Evolutionary conservation across 768 basidiomycete genomes (phyloP).

Genomic region (Hemileccinum rubropunctum): DNA sequence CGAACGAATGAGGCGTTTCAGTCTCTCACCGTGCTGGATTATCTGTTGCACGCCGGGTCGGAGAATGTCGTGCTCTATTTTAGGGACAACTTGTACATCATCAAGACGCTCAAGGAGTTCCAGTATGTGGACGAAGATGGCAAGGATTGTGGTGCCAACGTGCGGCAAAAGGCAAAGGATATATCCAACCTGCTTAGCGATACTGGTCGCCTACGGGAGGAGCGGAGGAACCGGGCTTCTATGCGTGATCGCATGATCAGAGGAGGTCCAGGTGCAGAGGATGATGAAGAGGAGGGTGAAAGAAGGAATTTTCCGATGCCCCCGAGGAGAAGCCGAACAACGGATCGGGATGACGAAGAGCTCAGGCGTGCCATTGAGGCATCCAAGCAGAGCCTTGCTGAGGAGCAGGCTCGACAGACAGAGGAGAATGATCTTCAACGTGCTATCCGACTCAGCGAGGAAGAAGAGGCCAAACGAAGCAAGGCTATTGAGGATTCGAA

Average conservation of each 20-base stretch:
- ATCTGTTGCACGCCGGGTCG: constrained; percentile 92
- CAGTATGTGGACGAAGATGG: constrained; percentile 93
- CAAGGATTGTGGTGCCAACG: constrained; percentile 98
- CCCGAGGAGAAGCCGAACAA: constrained; percentile 14
- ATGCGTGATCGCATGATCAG: constrained; percentile 96
- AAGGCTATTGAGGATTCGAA: constrained; percentile 73
- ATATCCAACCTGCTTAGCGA: constrained; percentile 93
- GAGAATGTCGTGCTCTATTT: constrained; percentile 99
- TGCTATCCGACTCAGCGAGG: constrained; percentile 83
- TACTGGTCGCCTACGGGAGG: constrained; percentile 78
- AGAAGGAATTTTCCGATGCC: constrained; percentile 14
- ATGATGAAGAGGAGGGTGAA: constrained; percentile 18
- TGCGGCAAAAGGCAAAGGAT: constrained; percentile 95
- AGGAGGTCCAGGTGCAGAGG: constrained; percentile 43
- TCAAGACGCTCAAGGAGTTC: constrained; percentile 99
- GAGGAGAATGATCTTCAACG: constrained; percentile 84
- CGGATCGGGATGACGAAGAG: constrained; percentile 76
- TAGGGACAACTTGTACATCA: constrained; percentile 93
- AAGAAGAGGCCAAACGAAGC: constrained; percentile 81
- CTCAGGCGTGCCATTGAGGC: constrained; percentile 84
- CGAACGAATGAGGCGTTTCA: constrained; percentile 27
- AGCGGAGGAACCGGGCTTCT: constrained; percentile 75
- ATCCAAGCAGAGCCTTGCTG: constrained; percentile 70
- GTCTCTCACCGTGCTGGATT: constrained; percentile 93
- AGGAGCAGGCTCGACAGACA: constrained; percentile 57